Evolutionary conservation across 371 early-diverging fungal species (phyloP).

Genomic region (Actinomucor elegans): DNA sequence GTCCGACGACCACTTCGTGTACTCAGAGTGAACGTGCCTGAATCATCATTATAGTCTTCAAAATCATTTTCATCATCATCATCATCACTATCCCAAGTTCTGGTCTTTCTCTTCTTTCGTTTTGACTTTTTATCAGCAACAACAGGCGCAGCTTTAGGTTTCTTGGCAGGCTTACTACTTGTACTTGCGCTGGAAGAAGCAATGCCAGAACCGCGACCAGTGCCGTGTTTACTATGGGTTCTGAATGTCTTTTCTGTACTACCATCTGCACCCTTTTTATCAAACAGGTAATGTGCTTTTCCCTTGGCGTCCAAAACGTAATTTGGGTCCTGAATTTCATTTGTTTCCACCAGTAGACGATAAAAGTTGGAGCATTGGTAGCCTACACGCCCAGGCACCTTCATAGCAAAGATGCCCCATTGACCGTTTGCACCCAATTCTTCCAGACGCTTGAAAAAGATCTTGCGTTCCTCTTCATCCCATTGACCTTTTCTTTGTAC

Average conservation of each 20-base stretch:
- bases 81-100: slow-evolving; percentile 31
- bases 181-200: slow-evolving; percentile 12
- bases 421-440: slow-evolving; percentile 93
- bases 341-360: slow-evolving; percentile 80
- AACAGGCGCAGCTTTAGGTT: background rate
- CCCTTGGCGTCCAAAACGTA: slow-evolving; percentile 87
- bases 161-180: background rate
- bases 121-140: background rate
- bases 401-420: slow-evolving; percentile 95
- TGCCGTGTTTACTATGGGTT: slow-evolving; percentile 65
- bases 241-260: slow-evolving; percentile 77
- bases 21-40: slow-evolving; percentile 62
- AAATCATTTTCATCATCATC: slow-evolving; percentile 58
- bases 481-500: slow-evolving; percentile 89
- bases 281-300: slow-evolving; percentile 85
- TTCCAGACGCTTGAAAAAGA: slow-evolving; percentile 77
- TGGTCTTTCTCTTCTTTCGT: slow-evolving; percentile 38
- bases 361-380: slow-evolving; percentile 97
- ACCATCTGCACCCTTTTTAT: slow-evolving; percentile 78
- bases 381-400: slow-evolving; percentile 93
- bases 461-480: slow-evolving; percentile 79
- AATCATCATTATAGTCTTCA: slow-evolving; percentile 61
- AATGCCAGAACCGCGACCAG: slow-evolving; percentile 16
- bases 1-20: slow-evolving; percentile 25
- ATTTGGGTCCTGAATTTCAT: slow-evolving; percentile 85